Percentiles rank a stretch among this genome's conserved stretches.
phyloP scores from a whole-genome alignment of 2,329 filamentous ascomycete species.

The Clarireedia paspali region DNA sequence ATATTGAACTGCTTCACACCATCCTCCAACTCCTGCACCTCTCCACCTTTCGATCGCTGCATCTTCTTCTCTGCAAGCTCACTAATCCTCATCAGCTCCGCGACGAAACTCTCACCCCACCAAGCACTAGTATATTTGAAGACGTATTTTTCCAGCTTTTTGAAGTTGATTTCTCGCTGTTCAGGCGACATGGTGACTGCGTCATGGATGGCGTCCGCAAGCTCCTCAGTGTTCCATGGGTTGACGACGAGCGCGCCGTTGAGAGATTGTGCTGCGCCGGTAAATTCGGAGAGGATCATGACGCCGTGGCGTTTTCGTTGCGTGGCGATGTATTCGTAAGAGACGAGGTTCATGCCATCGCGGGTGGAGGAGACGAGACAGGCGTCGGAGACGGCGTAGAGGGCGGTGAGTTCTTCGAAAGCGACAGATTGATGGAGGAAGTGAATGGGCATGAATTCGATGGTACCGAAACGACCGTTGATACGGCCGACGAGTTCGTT shows the following conservation, averaged over 20 bases:
- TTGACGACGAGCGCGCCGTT: slow-evolving; percentile 94
- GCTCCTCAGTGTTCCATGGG: slow-evolving; percentile 96
- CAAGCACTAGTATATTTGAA: slow-evolving; percentile 97
- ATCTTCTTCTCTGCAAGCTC: slow-evolving; percentile 28
- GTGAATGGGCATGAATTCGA: slow-evolving; percentile 98
- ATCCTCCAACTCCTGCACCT: slow-evolving; percentile 15
- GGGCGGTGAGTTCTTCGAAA: slow-evolving; percentile 88
- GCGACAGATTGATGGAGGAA: slow-evolving; percentile 95
- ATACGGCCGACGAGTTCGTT: slow-evolving; percentile 96
- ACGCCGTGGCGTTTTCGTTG: slow-evolving; percentile 86
- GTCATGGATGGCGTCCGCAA: slow-evolving; percentile 87
- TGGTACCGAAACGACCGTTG: slow-evolving; percentile 92
- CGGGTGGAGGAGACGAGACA: slow-evolving; percentile 92
- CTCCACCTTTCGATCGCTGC: slow-evolving; percentile 14
- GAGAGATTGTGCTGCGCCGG: slow-evolving; percentile 87
- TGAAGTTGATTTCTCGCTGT: slow-evolving; percentile 77
- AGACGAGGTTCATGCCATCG: slow-evolving; percentile 98
- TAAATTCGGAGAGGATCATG: slow-evolving; percentile 94
- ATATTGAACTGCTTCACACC: slow-evolving; percentile 13
- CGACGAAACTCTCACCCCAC: slow-evolving; percentile 92
- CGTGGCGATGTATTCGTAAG: slow-evolving; percentile 95
- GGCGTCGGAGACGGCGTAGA: slow-evolving; percentile 87
- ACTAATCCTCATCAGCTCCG: slow-evolving; percentile 51
- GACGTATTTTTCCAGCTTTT: slow-evolving; percentile 89
- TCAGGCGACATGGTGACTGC: slow-evolving; percentile 95